Percentiles rank a stretch among this genome's conserved stretches.
Conservation (phyloP, 306 rosid species). For the Cajanus cajan region DNA sequence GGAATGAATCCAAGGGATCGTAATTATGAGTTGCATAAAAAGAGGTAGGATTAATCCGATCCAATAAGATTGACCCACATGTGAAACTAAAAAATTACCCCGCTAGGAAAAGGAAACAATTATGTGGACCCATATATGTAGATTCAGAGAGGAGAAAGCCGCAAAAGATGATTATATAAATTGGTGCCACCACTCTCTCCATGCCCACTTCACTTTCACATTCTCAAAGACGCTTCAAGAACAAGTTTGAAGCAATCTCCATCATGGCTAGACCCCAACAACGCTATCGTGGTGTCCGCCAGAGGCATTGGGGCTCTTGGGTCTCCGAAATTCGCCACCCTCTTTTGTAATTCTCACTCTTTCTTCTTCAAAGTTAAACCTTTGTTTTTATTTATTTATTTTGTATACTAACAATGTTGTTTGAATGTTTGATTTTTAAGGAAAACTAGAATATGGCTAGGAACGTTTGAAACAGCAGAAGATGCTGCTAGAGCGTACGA, state of each 20-base stretch:
- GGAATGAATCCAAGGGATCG: not conserved
- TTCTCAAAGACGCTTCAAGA: slow-evolving; percentile 3
- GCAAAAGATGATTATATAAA: slow-evolving; percentile 30
- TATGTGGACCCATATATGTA: not conserved
- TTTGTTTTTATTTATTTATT: too few species aligned
- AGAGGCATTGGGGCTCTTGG: slow-evolving; percentile 81
- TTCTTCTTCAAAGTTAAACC: not conserved
- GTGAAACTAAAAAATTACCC: slow-evolving; percentile 24
- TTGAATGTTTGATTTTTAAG: slow-evolving; percentile 20
- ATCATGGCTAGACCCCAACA: slow-evolving; percentile 65
- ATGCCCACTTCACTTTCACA: not conserved
- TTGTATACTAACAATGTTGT: too few species aligned
- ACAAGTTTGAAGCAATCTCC: slow-evolving; percentile 19
- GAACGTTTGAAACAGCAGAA: slow-evolving; percentile 73
- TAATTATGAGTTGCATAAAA: not conserved
- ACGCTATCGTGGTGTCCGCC: slow-evolving; percentile 72
- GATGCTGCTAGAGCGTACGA: slow-evolving; percentile 78
- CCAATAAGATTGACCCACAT: not conserved
- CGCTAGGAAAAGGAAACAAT: not conserved
- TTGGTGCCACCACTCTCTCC: not conserved
- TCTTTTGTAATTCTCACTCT: slow-evolving; percentile 41
- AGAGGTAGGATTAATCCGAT: not conserved
- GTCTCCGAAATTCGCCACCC: slow-evolving; percentile 74
- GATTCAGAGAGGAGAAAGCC: not conserved
- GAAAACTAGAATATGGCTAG: slow-evolving; percentile 75